phyloP scores from a whole-genome alignment of 805 yeast genomes.

The Maudiozyma barnettii region DNA sequence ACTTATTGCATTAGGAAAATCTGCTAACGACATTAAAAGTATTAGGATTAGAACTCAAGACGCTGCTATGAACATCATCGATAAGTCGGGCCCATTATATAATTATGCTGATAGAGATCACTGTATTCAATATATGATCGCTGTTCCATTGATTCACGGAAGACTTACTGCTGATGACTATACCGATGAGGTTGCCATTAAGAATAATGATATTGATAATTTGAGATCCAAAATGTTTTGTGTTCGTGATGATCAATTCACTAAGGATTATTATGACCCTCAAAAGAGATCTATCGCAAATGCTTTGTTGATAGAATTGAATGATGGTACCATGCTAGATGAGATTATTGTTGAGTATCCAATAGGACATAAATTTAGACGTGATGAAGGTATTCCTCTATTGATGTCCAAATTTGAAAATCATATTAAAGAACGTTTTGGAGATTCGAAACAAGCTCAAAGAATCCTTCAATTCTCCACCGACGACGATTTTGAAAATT shows the following conservation, averaged over 20 bases:
- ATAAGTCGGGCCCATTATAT: conserved; percentile 49
- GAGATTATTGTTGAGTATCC: conserved; percentile 49
- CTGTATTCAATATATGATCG: conserved; percentile 56
- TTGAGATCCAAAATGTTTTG: conserved; percentile 47
- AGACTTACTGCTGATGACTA: conserved; percentile 51
- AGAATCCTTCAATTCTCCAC: conserved; percentile 32
- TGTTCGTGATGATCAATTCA: conserved; percentile 40
- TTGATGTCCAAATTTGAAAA: conserved; percentile 41
- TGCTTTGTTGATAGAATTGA: conserved; percentile 40
- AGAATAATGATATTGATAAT: conserved; percentile 42
- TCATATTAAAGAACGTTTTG: conserved; percentile 40
- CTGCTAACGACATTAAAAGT: conserved; percentile 40
- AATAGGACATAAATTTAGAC: conserved; percentile 48
- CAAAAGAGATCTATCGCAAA: conserved; percentile 50
- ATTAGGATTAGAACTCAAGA: conserved; percentile 48
- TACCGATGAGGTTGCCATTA: conserved; percentile 37
- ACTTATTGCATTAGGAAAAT: conserved; percentile 33
- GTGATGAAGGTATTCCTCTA: conserved; percentile 52
- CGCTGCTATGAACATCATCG: conserved; percentile 52
- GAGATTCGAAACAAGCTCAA: conserved; percentile 27
- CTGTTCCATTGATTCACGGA: conserved; percentile 47
- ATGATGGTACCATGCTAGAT: conserved; percentile 44
- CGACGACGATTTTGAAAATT: conserved; percentile 28
- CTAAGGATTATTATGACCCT: conserved; percentile 47
- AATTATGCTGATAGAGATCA: conserved; percentile 60